phyloP scores from a whole-genome alignment of 352 stramenopile genomes.

The Phytopythium aichiense region DNA sequence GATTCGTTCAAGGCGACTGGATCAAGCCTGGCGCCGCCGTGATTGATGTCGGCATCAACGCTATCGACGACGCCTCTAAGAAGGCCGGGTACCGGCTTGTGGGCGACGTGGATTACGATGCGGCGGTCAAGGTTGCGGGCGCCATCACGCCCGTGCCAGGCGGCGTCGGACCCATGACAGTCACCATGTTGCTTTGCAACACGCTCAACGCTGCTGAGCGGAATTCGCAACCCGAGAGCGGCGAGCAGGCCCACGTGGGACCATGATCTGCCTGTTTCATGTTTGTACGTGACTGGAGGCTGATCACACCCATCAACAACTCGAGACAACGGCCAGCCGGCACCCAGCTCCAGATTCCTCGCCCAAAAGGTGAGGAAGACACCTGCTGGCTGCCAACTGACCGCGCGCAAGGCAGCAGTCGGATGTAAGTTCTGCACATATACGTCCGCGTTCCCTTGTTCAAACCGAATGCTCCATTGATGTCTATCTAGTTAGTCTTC shows the following conservation, averaged over 20 bases:
- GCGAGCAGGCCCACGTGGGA: neutral
- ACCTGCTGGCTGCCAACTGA: neutral
- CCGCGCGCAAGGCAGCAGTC: constrained; percentile 1
- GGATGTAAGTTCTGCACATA: constrained; percentile 3
- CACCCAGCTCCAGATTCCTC: neutral
- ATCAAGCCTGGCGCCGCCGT: constrained; percentile 97
- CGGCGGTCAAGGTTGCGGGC: constrained; percentile 73
- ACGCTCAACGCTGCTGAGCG: constrained; percentile 50
- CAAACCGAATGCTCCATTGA: neutral
- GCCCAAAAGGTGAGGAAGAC: neutral
- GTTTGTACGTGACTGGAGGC: neutral
- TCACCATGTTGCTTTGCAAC: constrained; percentile 92
- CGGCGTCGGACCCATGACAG: constrained; percentile 98
- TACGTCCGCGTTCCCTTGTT: constrained; percentile 1
- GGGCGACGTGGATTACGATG: constrained; percentile 96
- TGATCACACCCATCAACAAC: neutral
- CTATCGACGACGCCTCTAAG: constrained; percentile 82
- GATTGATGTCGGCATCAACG: constrained; percentile 99
- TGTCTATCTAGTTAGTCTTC: neutral
- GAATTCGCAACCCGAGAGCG: neutral
- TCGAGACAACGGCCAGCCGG: neutral
- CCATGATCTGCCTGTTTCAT: neutral
- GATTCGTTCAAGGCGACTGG: constrained; percentile 94
- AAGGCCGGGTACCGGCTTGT: constrained; percentile 92
- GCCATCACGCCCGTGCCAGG: constrained; percentile 97